These are phyloP conservation scores for Evansstolkia leycettana DNA, from an alignment of 495 filamentous ascomycete genomes.

Conservation along the genomic window DNA sequence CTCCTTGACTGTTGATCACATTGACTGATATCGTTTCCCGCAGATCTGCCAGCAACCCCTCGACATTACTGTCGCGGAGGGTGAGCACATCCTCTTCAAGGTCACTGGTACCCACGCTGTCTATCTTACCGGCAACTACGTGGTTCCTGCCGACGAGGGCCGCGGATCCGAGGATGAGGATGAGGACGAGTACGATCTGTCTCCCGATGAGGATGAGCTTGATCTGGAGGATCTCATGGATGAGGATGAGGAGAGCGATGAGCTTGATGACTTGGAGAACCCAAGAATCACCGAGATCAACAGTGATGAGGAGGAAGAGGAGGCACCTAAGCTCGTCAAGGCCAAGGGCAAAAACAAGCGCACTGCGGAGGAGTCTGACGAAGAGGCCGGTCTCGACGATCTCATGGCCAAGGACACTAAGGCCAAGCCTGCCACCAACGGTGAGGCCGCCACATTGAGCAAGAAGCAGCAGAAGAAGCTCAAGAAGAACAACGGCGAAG, in stretches of 20 bases:
- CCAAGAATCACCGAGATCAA: constrained; percentile 77
- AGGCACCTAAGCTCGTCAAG: constrained; percentile 63
- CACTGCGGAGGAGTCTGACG: constrained; percentile 48
- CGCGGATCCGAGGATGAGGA: constrained; percentile 44
- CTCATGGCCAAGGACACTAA: constrained; percentile 62
- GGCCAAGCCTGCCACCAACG: constrained; percentile 40
- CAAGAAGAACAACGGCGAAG: constrained; percentile 92
- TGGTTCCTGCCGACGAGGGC: constrained; percentile 46
- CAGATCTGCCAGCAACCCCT: constrained; percentile 94
- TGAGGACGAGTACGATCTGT: constrained; percentile 68
- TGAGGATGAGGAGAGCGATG: constrained; percentile 68
- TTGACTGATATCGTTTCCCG: constrained; percentile 7
- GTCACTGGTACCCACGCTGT: constrained; percentile 82
- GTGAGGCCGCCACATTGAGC: constrained; percentile 53
- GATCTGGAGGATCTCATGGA: constrained; percentile 39
- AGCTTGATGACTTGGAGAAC: constrained; percentile 68
- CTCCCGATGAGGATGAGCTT: constrained; percentile 59
- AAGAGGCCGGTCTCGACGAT: constrained; percentile 56
- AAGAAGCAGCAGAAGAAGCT: constrained; percentile 99
- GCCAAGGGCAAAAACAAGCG: constrained; percentile 81
- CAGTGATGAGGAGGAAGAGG: constrained; percentile 69
- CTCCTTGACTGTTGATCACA: constrained; percentile 1
- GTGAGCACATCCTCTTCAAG: constrained; percentile 82
- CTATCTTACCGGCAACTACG: constrained; percentile 91
- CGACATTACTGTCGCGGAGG: constrained; percentile 75